Evolutionary conservation across 768 basidiomycete genomes (phyloP).

Genomic region (Russula abietina): DNA sequence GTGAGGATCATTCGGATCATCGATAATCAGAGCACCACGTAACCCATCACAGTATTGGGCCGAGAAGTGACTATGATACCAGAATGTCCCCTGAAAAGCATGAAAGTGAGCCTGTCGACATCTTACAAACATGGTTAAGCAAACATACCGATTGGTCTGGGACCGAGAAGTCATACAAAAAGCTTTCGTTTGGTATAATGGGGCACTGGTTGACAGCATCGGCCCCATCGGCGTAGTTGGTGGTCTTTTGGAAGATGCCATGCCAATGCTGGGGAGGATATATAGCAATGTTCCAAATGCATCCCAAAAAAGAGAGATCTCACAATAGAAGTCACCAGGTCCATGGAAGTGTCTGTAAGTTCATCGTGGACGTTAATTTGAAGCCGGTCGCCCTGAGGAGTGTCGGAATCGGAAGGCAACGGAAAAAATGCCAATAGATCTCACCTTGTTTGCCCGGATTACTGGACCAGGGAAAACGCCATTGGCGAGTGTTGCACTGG

Average conservation of each 20-base stretch:
- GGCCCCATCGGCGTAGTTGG: slow-evolving; percentile 21
- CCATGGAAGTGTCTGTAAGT: not conserved
- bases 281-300: not conserved
- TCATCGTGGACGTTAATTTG: slow-evolving; percentile 3
- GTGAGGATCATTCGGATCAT: slow-evolving; percentile 39
- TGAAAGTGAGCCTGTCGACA: not conserved
- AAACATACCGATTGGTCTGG: slow-evolving; percentile 12
- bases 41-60: slow-evolving; percentile 36
- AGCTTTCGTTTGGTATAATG: slow-evolving; percentile 21
- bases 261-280: slow-evolving; percentile 26
- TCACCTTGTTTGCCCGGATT: slow-evolving; percentile 6
- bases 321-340: slow-evolving; percentile 20
- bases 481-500: not conserved
- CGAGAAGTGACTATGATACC: slow-evolving; percentile 32
- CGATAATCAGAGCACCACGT: slow-evolving; percentile 35
- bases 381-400: slow-evolving; percentile 6
- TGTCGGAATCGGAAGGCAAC: not conserved
- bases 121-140: not conserved
- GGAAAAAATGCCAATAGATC: not conserved
- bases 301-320: not conserved
- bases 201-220: slow-evolving; percentile 27
- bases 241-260: slow-evolving; percentile 24
- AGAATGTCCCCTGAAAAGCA: slow-evolving; percentile 25
- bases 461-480: slow-evolving; percentile 10
- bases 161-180: slow-evolving; percentile 17